Evolutionary conservation across 2,329 filamentous ascomycete genomes (phyloP).

Genomic region (Tolypocladium tundrense): DNA sequence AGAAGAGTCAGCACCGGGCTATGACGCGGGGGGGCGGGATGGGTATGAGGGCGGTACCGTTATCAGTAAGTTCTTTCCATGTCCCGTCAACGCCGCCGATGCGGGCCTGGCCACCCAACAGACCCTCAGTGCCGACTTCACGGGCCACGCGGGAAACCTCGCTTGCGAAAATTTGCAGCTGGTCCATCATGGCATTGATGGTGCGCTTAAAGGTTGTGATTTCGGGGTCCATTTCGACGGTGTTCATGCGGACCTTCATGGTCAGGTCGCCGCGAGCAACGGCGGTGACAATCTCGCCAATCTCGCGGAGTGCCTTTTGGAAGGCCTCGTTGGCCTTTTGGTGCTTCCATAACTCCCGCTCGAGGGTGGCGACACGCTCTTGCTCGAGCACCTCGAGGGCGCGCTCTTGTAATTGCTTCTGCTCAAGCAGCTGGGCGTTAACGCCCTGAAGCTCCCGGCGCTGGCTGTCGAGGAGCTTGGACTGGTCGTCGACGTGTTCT

Average conservation of each 20-base stretch:
- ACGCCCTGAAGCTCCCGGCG: constrained; percentile 78
- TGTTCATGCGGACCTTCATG: constrained; percentile 93
- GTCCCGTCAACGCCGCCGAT: constrained; percentile 92
- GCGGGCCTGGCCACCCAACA: constrained; percentile 85
- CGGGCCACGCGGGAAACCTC: constrained; percentile 91
- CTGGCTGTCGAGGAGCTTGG: constrained; percentile 81
- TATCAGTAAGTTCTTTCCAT: constrained; percentile 93
- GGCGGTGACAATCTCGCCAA: constrained; percentile 93
- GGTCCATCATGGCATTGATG: constrained; percentile 99
- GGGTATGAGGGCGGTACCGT: constrained; percentile 40
- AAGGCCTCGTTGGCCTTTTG: constrained; percentile 98
- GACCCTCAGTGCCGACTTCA: constrained; percentile 92
- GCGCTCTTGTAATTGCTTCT: constrained; percentile 75
- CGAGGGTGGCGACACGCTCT: constrained; percentile 77
- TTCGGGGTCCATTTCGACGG: constrained; percentile 94
- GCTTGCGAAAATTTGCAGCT: constrained; percentile 90
- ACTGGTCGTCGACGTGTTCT: constrained; percentile 88
- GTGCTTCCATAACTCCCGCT: constrained; percentile 91
- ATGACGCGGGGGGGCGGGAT: neutral
- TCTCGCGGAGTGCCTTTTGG: constrained; percentile 92
- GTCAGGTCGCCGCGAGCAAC: constrained; percentile 92
- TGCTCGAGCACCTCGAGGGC: constrained; percentile 75
- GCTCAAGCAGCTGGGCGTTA: constrained; percentile 74
- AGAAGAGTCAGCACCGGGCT: constrained; percentile 9
- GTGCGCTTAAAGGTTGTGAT: constrained; percentile 97